phyloP scores from a whole-genome alignment of 2,329 filamentous ascomycete genomes.

The Xylaria sp. region DNA sequence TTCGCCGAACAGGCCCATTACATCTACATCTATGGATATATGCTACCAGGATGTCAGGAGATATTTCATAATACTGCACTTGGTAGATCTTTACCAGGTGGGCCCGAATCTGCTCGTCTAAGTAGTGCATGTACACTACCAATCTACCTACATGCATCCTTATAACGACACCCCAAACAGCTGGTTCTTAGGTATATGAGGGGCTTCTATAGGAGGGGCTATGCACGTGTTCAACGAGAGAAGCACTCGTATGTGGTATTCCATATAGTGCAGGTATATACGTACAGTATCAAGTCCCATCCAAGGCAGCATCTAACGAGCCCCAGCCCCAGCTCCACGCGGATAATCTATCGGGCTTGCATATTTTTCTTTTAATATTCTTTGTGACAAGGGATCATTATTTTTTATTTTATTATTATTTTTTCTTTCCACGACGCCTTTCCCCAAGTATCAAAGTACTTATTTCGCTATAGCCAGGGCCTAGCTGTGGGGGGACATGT shows the following conservation, averaged over 20 bases:
- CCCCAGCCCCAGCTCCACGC: constrained; percentile 22
- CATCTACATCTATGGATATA: neutral
- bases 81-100: constrained; percentile 17
- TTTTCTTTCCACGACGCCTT: neutral
- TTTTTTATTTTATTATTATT: neutral
- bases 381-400: neutral
- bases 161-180: constrained; percentile 23
- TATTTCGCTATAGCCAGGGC: constrained; percentile 22
- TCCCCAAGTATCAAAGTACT: constrained; percentile 8
- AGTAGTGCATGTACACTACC: neutral
- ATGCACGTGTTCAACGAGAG: constrained; percentile 21
- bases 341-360: constrained; percentile 22
- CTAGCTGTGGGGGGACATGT: constrained; percentile 19
- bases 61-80: constrained; percentile 13
- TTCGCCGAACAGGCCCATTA: constrained; percentile 1
- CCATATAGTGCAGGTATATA: neutral
- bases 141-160: neutral
- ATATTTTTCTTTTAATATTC: constrained; percentile 12
- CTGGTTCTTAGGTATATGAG: constrained; percentile 10
- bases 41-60: neutral
- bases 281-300: neutral
- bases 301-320: constrained; percentile 3
- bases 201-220: constrained; percentile 8
- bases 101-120: neutral
- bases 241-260: constrained; percentile 7